phyloP scores from a whole-genome alignment of 2,329 filamentous ascomycete species.

The Thelonectria blattea region DNA sequence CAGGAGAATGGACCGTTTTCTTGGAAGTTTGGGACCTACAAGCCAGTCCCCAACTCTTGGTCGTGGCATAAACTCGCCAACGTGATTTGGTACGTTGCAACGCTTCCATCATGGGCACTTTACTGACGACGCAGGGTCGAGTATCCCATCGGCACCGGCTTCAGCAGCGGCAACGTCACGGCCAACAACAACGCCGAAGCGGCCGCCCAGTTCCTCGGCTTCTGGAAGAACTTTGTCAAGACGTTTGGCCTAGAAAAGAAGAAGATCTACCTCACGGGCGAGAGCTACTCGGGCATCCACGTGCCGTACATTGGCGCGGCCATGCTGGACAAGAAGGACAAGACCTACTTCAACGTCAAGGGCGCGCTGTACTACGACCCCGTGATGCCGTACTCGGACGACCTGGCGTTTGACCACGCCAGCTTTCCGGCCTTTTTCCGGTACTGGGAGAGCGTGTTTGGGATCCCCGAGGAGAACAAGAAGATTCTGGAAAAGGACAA shows the following conservation, averaged over 20 bases:
- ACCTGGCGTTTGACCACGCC: slow-evolving; percentile 42
- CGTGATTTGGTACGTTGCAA: slow-evolving; percentile 46
- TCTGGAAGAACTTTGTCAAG: slow-evolving; percentile 76
- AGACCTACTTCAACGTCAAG: slow-evolving; percentile 68
- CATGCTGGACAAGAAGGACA: slow-evolving; percentile 70
- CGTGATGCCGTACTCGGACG: slow-evolving; percentile 54
- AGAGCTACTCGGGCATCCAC: slow-evolving; percentile 65
- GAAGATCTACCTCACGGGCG: slow-evolving; percentile 68
- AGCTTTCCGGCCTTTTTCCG: slow-evolving; percentile 19
- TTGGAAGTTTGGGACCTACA: slow-evolving; percentile 71
- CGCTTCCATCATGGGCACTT: no score
- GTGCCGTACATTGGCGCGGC: slow-evolving; percentile 73
- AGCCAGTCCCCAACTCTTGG: slow-evolving; percentile 69
- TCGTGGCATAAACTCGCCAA: slow-evolving; percentile 63
- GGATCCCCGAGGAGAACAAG: slow-evolving; percentile 24
- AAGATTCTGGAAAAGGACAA: slow-evolving; percentile 41
- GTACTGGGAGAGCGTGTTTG: slow-evolving; percentile 20
- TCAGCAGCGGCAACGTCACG: slow-evolving; percentile 65
- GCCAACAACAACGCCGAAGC: slow-evolving; percentile 68
- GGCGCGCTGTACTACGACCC: slow-evolving; percentile 76
- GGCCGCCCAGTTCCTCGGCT: slow-evolving; percentile 71
- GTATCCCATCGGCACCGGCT: slow-evolving; percentile 70
- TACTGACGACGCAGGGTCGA: no score
- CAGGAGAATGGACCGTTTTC: slow-evolving; percentile 76
- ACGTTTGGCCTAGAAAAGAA: slow-evolving; percentile 67